Conservation (phyloP, 23 red algal genomes). For the Gracilaria caudata region DNA sequence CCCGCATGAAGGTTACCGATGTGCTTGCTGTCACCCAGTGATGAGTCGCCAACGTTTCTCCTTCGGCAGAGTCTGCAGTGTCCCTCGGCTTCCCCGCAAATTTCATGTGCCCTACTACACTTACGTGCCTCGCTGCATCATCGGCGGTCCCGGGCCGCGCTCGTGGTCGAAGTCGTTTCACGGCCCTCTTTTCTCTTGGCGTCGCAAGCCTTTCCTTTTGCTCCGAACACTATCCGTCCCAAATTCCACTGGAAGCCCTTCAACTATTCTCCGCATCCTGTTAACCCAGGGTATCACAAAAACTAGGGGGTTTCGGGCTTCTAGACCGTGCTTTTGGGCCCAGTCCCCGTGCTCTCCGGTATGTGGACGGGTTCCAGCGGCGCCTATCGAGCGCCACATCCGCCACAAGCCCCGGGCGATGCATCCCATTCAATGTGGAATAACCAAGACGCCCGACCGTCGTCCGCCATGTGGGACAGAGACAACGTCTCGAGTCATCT, state of each 20-base stretch:
- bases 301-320: not conserved
- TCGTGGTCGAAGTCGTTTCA: not conserved
- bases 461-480: conserved; percentile 15
- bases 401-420: conserved; percentile 15
- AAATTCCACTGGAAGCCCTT: not conserved
- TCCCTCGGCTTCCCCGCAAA: not conserved
- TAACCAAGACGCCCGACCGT: not conserved
- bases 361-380: conserved; percentile 40
- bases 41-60: not conserved
- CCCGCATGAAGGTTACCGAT: not conserved
- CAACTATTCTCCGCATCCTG: not conserved
- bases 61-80: not conserved
- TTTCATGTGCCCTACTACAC: not conserved
- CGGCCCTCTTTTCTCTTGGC: not conserved
- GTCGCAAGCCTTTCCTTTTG: not conserved
- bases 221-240: not conserved
- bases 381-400: conserved; percentile 18
- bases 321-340: not conserved
- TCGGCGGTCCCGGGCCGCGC: too few relatives aligned
- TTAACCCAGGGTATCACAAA: not conserved
- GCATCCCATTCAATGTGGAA: conserved; percentile 7
- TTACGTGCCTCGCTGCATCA: not conserved
- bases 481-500: conserved; percentile 1
- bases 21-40: not conserved
- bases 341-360: not conserved